Evolutionary conservation across 768 basidiomycete genomes (phyloP), one percentile per base, ranked within the genome.

Genomic region (Lyophyllum semitale): DNA sequence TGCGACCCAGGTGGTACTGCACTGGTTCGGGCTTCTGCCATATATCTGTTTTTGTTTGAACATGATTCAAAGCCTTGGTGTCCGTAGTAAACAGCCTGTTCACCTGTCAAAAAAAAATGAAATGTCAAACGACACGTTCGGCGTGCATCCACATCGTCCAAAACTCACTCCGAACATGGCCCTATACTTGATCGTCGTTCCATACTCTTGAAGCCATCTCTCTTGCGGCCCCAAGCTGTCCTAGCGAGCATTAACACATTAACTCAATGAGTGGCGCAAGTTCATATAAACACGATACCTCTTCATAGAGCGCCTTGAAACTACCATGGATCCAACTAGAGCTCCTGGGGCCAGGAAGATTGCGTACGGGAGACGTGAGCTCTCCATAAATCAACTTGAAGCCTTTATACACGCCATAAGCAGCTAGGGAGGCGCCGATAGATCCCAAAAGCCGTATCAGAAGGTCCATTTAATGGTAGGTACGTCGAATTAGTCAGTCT

Each of bases 31-130:
- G 77, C 59, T 89, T 90, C 55, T 81, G 79, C 57, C 85, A 90
- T 37, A 74, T 69, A 27, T 77, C 66, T 22, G 70, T 71, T 51
- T 88, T 83, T 56, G 77, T 75, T 13, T 92, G 72, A 47, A 93
- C 73, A 59, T 91, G 84, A 40, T 79, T 77, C 33, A 92, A 35
- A 0, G 88, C 89, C 25, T 81, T 80, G 43, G 56, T 46, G 40
- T 60, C 59, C 30, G 49, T 54, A 5, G 55, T 60, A 29, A 54
- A 57, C 17, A 60, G 13, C 26, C 59, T 52, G 18, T 44, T 51
- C 2, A 47, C 38, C 59, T 60, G 33, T 20, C 5, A n/a, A n/a
- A n/a, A 26, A 22, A 18, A 32, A 18, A 26, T 9, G 32, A 38
- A 26, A 13, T 2, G 37, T 23, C 11, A 38, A 18, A 18, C 17